A percentile compares a stretch with the other conserved stretches of the same genome.
phyloP scores from a whole-genome alignment of 2,329 filamentous ascomycete species.

The Madurella mycetomatis region DNA sequence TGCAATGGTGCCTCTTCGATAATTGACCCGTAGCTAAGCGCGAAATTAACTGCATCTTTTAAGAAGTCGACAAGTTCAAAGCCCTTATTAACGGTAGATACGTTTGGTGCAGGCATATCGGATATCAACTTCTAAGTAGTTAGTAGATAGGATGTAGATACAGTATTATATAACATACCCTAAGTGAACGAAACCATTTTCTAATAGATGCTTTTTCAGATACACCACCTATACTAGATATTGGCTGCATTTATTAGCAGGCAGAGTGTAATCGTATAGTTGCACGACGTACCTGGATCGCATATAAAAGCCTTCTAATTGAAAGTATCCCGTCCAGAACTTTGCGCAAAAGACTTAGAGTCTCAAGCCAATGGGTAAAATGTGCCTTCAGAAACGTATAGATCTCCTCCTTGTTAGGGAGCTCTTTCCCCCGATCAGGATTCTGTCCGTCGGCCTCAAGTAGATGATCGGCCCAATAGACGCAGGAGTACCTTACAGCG shows the following conservation, averaged over 20 bases:
- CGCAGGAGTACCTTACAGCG: constrained; percentile 17
- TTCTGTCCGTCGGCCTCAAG: not conserved
- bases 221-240: not conserved
- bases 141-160: no score
- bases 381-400: constrained; percentile 14
- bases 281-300: not conserved
- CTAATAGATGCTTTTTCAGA: no score
- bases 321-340: constrained; percentile 15
- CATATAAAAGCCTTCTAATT: constrained; percentile 13
- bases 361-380: constrained; percentile 21
- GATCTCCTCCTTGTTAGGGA: constrained; percentile 1
- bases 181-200: no score
- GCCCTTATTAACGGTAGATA: no score
- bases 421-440: not conserved
- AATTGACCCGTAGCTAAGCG: no score
- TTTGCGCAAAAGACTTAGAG: constrained; percentile 15
- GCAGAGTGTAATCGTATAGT: not conserved
- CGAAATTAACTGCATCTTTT: no score
- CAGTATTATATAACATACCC: no score
- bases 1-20: no score
- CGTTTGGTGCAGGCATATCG: no score
- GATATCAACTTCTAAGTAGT: no score
- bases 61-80: no score
- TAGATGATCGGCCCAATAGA: constrained; percentile 18
- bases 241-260: not conserved